Evolutionary conservation across 2,329 filamentous ascomycete genomes (phyloP).

Genomic region (Paramyrothecium roridum): DNA sequence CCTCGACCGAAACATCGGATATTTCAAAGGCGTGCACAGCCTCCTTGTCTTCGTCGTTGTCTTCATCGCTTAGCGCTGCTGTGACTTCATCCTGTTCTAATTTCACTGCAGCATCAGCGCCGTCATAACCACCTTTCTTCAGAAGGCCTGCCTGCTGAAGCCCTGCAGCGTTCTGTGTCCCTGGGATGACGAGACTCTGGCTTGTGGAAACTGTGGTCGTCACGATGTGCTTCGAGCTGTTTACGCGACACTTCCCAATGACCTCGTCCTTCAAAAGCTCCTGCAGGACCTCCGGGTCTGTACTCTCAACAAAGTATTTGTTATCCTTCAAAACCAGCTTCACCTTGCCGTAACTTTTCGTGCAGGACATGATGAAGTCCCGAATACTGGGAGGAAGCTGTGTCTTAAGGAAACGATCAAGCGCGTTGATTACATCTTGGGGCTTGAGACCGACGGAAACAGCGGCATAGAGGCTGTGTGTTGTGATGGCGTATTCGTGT

Average conservation of each 20-base stretch:
- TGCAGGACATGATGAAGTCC: slow-evolving; percentile 74
- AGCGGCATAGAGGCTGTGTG: slow-evolving; percentile 91
- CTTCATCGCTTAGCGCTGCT: slow-evolving; percentile 69
- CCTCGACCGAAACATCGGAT: slow-evolving; percentile 74
- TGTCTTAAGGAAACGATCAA: slow-evolving; percentile 87
- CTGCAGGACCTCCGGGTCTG: slow-evolving; percentile 82
- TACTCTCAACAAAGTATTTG: slow-evolving; percentile 89
- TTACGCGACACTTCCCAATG: slow-evolving; percentile 78
- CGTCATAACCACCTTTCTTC: too few relatives aligned
- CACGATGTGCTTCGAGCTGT: slow-evolving; percentile 61
- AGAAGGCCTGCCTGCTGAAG: slow-evolving; percentile 66
- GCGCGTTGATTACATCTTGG: slow-evolving; percentile 82
- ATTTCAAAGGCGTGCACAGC: slow-evolving; percentile 94
- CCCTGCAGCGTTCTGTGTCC: slow-evolving; percentile 88
- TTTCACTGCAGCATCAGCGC: too few relatives aligned
- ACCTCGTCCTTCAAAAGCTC: slow-evolving; percentile 79
- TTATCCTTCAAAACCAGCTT: slow-evolving; percentile 94
- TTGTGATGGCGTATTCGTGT: slow-evolving; percentile 89
- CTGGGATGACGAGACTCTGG: slow-evolving; percentile 86
- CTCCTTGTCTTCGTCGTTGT: slow-evolving; percentile 81
- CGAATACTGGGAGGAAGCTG: slow-evolving; percentile 78
- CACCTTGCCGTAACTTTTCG: slow-evolving; percentile 90
- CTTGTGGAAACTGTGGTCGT: slow-evolving; percentile 78
- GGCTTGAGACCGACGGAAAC: slow-evolving; percentile 89
- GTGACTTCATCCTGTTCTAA: too few relatives aligned